Conservation (phyloP, 1,284 basidiomycete species). For the Athelia psychrophila region DNA sequence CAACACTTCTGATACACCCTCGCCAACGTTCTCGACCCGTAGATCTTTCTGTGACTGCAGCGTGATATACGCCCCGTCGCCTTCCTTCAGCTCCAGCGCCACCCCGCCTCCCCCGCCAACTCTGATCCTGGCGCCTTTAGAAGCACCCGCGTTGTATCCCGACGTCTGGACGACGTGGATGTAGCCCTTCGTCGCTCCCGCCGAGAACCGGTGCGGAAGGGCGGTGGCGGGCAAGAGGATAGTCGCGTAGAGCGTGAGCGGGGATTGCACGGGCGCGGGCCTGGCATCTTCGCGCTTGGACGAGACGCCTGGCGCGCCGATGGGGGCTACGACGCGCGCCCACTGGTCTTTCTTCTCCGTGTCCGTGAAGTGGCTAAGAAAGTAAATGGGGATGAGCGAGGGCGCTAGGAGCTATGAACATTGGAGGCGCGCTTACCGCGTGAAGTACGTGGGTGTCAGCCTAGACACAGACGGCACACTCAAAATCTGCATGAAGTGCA, state of each 20-base stretch:
- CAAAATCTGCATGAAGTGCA: slow-evolving; percentile 92
- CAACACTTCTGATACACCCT: slow-evolving; percentile 61
- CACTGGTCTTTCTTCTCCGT: slow-evolving; percentile 76
- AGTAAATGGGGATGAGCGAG: background rate
- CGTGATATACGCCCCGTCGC: slow-evolving; percentile 61
- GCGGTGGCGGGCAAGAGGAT: slow-evolving; percentile 55
- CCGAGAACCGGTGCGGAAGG: slow-evolving; percentile 47
- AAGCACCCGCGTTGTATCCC: slow-evolving; percentile 62
- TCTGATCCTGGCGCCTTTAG: slow-evolving; percentile 48
- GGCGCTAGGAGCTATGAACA: background rate
- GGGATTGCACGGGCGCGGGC: slow-evolving; percentile 71
- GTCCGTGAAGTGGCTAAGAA: slow-evolving; percentile 75
- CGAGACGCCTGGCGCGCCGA: slow-evolving; percentile 50
- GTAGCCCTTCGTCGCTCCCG: slow-evolving; percentile 49
- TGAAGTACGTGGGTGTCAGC: slow-evolving; percentile 77
- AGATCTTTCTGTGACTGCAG: slow-evolving; percentile 39
- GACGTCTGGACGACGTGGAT: slow-evolving; percentile 74
- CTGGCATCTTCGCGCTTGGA: slow-evolving; percentile 64
- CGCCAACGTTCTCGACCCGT: slow-evolving; percentile 58
- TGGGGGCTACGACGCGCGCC: slow-evolving; percentile 70
- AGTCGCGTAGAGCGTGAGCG: slow-evolving; percentile 64
- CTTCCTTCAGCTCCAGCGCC: slow-evolving; percentile 49
- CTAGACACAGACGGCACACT: slow-evolving; percentile 56
- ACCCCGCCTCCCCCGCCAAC: slow-evolving; percentile 39
- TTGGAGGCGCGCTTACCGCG: slow-evolving; percentile 40